Conservation (phyloP, 2,329 filamentous ascomycete species). For the Helotiales sp. region DNA sequence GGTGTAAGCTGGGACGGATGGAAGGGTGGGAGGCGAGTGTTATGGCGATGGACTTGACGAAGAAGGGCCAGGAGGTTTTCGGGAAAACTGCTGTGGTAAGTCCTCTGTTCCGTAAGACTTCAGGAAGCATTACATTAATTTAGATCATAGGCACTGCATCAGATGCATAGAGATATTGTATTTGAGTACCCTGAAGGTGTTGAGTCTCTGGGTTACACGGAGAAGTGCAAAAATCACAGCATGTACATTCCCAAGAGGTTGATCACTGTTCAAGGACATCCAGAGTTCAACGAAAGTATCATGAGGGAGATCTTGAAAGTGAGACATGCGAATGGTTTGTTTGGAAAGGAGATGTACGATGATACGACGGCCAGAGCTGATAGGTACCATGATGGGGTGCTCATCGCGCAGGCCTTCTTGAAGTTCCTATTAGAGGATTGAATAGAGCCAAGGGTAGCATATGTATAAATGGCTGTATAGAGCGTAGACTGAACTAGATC, state of each 20-base stretch:
- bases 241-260: conserved; percentile 69
- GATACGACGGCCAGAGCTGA: conserved; percentile 67
- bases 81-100: conserved; percentile 58
- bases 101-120: neutral
- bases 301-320: conserved; percentile 66
- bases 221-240: conserved; percentile 72
- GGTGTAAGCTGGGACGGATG: conserved; percentile 64
- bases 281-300: conserved; percentile 76
- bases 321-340: conserved; percentile 66
- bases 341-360: conserved; percentile 66
- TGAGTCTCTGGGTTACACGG: conserved; percentile 63
- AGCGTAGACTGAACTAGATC: conserved; percentile 11
- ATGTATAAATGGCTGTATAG: conserved; percentile 12
- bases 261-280: conserved; percentile 83
- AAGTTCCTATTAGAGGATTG: conserved; percentile 66
- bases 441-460: neutral
- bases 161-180: conserved; percentile 85
- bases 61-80: conserved; percentile 71
- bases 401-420: conserved; percentile 72
- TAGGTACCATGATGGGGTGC: conserved; percentile 76
- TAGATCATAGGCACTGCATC: conserved; percentile 64
- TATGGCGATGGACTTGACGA: conserved; percentile 64
- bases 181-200: conserved; percentile 61
- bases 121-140: neutral
- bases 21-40: conserved; percentile 85